These are phyloP conservation scores for Nemania sp. DNA, from an alignment of 2,329 filamentous ascomycete genomes.

Conservation along the genomic window DNA sequence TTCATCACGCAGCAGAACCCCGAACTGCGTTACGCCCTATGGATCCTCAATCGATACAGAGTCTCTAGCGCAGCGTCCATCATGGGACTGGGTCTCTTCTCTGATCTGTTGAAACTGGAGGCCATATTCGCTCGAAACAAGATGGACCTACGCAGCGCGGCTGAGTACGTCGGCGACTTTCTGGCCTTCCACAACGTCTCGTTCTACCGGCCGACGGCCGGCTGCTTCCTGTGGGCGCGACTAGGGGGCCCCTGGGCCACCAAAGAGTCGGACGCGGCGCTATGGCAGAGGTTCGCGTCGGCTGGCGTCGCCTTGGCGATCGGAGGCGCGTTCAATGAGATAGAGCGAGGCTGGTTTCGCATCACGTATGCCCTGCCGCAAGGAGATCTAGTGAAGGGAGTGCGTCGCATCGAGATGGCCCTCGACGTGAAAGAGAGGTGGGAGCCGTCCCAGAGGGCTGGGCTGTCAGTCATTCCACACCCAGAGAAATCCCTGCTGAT, in stretches of 20 bases:
- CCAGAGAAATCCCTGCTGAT: neutral
- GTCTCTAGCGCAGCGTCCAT: conserved; percentile 15
- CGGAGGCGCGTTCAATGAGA: conserved; percentile 11
- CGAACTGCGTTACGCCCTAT: conserved; percentile 9
- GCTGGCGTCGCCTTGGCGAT: conserved; percentile 14
- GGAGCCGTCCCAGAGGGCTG: neutral
- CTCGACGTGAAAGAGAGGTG: neutral
- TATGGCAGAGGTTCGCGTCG: conserved; percentile 7
- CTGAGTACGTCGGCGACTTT: conserved; percentile 15
- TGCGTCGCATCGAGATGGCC: conserved; percentile 9
- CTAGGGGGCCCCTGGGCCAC: conserved; percentile 12
- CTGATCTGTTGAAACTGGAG: conserved; percentile 9
- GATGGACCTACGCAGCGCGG: conserved; percentile 8
- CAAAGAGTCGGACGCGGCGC: conserved; percentile 7
- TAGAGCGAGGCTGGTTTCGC: conserved; percentile 13
- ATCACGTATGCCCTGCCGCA: conserved; percentile 15
- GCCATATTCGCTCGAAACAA: conserved; percentile 2
- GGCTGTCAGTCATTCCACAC: neutral
- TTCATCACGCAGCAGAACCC: conserved; percentile 15
- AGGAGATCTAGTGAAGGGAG: conserved; percentile 5
- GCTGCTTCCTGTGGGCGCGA: conserved; percentile 18
- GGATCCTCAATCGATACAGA: conserved; percentile 8
- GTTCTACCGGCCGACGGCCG: conserved; percentile 12
- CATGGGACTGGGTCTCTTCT: conserved; percentile 12
- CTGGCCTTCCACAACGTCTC: conserved; percentile 11